phyloP scores from a whole-genome alignment of 139 green algal species.

The Ulvella scutata region DNA sequence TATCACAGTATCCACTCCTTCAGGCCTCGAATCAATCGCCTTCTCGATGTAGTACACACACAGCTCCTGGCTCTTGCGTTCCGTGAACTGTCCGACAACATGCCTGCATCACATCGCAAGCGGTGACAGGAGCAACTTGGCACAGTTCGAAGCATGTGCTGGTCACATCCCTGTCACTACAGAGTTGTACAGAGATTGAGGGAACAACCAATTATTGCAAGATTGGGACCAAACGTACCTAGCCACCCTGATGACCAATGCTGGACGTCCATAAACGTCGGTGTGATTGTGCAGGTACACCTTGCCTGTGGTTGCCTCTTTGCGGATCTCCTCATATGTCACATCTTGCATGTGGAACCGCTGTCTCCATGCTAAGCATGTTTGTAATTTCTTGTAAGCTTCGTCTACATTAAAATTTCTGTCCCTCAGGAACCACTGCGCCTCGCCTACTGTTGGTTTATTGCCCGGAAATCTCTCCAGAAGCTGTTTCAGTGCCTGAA shows the following conservation, averaged over 20 bases:
- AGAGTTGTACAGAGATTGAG: too few relatives aligned
- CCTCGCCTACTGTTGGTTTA: background rate
- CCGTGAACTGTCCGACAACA: constrained; percentile 37
- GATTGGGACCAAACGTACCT: constrained; percentile 28
- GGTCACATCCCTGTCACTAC: too few relatives aligned
- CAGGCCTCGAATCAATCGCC: constrained; percentile 32
- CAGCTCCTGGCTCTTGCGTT: constrained; percentile 49
- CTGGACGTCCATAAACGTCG: constrained; percentile 62
- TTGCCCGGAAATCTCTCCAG: background rate
- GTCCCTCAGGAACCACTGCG: constrained; percentile 63
- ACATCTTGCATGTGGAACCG: constrained; percentile 39
- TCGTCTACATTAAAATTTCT: constrained; percentile 60
- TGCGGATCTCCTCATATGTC: constrained; percentile 21
- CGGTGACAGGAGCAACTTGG: background rate
- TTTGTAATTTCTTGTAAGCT: constrained; percentile 55
- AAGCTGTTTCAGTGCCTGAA: background rate
- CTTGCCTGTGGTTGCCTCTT: constrained; percentile 66
- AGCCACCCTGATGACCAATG: constrained; percentile 55
- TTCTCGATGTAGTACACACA: constrained; percentile 51
- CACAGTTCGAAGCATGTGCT: background rate
- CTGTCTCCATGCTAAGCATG: constrained; percentile 42
- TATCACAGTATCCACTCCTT: constrained; percentile 56
- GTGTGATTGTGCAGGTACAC: constrained; percentile 53
- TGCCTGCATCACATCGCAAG: background rate
- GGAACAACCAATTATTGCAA: too few relatives aligned